Percentiles rank a stretch among this genome's conserved stretches.
phyloP scores from a whole-genome alignment of 2,329 filamentous ascomycete species.

The Beauveria sp. region DNA sequence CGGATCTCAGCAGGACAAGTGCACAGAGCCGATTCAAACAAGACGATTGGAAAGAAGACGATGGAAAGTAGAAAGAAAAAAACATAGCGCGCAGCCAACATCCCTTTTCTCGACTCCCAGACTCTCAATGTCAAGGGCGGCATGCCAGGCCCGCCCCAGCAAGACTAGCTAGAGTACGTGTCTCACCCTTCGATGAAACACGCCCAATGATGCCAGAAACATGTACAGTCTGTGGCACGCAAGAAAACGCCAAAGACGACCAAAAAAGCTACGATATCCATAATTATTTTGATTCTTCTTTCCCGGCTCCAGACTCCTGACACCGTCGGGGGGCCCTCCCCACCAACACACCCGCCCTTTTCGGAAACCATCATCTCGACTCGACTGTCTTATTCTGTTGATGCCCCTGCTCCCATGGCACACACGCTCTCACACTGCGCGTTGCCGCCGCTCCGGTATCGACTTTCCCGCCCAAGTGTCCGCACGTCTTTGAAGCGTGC shows the following conservation, averaged over 20 bases:
- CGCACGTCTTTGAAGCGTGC: background rate
- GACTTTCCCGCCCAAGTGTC: background rate
- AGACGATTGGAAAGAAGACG: background rate
- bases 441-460: conserved; percentile 1
- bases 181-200: conserved; percentile 27
- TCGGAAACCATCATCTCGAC: background rate
- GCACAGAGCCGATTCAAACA: background rate
- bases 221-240: conserved; percentile 16
- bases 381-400: conserved; percentile 1
- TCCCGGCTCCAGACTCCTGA: conserved; percentile 1
- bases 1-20: background rate
- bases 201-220: conserved; percentile 21
- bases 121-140: background rate
- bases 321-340: background rate
- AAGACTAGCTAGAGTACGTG: conserved; percentile 17
- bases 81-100: background rate
- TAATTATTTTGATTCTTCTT: background rate
- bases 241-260: background rate
- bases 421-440: background rate
- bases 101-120: background rate
- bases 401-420: conserved; percentile 2
- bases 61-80: background rate
- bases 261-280: background rate
- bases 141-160: conserved; percentile 8
- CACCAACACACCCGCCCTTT: conserved; percentile 1